These are phyloP conservation scores for Takashimella koratensis DNA, from an alignment of 1,284 basidiomycete species.

Conservation along the genomic window DNA sequence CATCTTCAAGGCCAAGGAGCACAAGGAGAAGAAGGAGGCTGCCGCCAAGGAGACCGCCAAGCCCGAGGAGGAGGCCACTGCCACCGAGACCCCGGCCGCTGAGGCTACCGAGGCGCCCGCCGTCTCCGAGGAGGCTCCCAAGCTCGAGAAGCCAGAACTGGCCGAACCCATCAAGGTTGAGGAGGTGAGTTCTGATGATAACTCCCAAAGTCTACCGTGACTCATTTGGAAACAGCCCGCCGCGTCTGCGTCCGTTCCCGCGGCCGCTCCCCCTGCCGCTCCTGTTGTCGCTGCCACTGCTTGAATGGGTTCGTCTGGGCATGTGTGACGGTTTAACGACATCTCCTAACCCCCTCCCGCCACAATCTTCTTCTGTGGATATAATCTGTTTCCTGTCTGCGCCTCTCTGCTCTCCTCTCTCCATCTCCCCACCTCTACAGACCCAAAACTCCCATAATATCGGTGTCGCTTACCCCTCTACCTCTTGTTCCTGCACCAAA, in stretches of 20 bases:
- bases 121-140: slow-evolving; percentile 34
- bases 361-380: slow-evolving; percentile 8
- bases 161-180: slow-evolving; percentile 44
- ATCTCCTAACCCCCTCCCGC: too few species aligned
- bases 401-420: not conserved
- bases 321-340: too few species aligned
- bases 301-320: too few species aligned
- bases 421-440: not conserved
- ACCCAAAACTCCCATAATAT: not conserved
- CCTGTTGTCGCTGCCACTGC: slow-evolving; percentile 35
- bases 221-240: not conserved
- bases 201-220: too few species aligned
- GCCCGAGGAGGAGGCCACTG: slow-evolving; percentile 17
- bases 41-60: slow-evolving; percentile 25
- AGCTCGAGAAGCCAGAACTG: slow-evolving; percentile 34
- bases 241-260: slow-evolving; percentile 21
- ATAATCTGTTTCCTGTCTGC: not conserved
- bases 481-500: too few species aligned
- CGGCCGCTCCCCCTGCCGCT: slow-evolving; percentile 25
- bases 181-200: slow-evolving; percentile 39
- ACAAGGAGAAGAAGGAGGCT: slow-evolving; percentile 32
- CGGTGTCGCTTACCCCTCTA: too few species aligned
- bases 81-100: slow-evolving; percentile 7
- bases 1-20: slow-evolving; percentile 28
- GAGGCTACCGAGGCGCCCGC: slow-evolving; percentile 9